These are phyloP conservation scores for Colletotrichum sp. DNA, from an alignment of 2,329 filamentous ascomycete genomes.

Conservation along the genomic window DNA sequence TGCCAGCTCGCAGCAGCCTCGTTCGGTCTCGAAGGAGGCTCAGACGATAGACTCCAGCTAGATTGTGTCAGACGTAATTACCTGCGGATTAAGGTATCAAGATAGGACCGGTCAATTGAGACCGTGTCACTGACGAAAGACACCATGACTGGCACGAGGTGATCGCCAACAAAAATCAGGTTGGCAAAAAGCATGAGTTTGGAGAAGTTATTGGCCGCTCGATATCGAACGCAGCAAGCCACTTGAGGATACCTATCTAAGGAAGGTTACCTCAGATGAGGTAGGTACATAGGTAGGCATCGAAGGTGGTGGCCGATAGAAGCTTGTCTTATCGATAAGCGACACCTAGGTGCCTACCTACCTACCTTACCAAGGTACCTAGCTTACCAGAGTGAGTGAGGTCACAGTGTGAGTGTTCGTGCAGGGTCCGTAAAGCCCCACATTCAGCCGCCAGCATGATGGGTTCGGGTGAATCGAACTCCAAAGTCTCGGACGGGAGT, in stretches of 20 bases:
- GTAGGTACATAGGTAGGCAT: not conserved
- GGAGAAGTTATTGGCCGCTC: not conserved
- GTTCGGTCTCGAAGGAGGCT: not conserved
- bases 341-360: no score
- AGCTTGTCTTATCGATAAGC: not conserved
- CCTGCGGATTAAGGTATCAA: conserved; percentile 67
- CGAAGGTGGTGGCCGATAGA: not conserved
- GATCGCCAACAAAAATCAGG: not conserved
- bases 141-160: conserved; percentile 27
- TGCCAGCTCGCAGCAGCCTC: not conserved
- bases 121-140: conserved; percentile 12
- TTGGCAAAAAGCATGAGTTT: not conserved
- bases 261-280: not conserved
- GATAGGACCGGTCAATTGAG: conserved; percentile 62
- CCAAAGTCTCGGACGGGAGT: not conserved
- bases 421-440: not conserved
- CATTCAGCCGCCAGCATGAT: not conserved
- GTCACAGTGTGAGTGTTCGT: not conserved
- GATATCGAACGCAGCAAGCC: not conserved
- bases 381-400: not conserved
- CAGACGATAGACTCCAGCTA: not conserved
- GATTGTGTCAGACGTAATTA: conserved; percentile 38
- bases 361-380: not conserved
- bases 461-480: not conserved
- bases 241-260: not conserved